Base-by-base conservation (phyloP, 176 grass and related monocot genomes). In the Triticum aestivum region DNA sequence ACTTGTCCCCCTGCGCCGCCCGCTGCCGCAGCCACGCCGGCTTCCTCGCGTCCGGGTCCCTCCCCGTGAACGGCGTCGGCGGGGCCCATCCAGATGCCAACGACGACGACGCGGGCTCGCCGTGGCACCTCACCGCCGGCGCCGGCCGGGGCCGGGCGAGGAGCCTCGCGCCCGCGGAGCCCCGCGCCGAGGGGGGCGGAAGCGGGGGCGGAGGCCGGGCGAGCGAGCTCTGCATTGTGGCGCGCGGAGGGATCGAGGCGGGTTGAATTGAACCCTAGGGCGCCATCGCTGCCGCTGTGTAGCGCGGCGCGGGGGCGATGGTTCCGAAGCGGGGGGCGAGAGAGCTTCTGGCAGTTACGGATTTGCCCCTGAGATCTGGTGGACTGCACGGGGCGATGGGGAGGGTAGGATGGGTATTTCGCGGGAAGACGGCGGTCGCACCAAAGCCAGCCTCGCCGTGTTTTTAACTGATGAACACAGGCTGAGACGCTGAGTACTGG, bases 11-110 rank as follows among this genome's bases (percentile, higher is more conserved):
- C 68, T 93, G 94, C 41, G 92, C 84, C 41, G 92, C 97, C 30
- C 92, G 82, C 80, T 96, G 92, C 66, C 97, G 77, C 86, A 96
- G 85, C 97, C 94, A 96, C 81, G 90, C 97, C 10, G 94, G 94
- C 82, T 96, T 99, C 87, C 79, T 96, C 85, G 81, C 52, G 29
- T 79, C 93, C 42, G 77, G 85, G 73, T 96, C 90, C 86, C 90
- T 84, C 13, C 97, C 87, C 0, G 88, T 92, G 88, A 83, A 86
- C 23, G 85, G 94, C 61, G 90, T 94, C 86, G 52, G 83, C 44
- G 79, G 79, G 17, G 91, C 92, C 84, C 88, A 84, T 0, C 91
- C 81, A 6, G 32, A 66, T 26, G 69, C 13, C 3, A 13, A 5
- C 30, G 69, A 24, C 11, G 51, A 39, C 34, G 63, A 4, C 4